These are phyloP conservation scores for Leccinum broughii DNA, from an alignment of 768 basidiomycete species.

Conservation along the genomic window DNA sequence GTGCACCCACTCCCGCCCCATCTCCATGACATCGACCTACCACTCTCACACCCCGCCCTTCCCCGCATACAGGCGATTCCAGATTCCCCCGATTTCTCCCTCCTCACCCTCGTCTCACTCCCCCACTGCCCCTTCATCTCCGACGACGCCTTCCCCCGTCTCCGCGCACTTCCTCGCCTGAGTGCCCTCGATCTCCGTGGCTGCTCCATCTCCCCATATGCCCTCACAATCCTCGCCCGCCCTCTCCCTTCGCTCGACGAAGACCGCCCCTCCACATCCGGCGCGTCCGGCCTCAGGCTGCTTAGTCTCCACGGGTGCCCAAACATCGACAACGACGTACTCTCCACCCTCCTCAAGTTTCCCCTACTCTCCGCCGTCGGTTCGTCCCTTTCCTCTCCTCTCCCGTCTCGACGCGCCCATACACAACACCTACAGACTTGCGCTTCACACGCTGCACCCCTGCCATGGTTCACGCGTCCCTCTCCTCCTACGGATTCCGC, in stretches of 20 bases:
- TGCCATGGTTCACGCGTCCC: conserved; percentile 16
- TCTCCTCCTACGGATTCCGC: conserved; percentile 27
- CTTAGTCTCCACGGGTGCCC: conserved; percentile 61
- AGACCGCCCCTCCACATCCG: conserved; percentile 28
- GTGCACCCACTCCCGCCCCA: conserved; percentile 48
- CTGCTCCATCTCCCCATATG: conserved; percentile 52
- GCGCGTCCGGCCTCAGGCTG: conserved; percentile 60
- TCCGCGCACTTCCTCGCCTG: conserved; percentile 55
- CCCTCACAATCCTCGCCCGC: conserved; percentile 51
- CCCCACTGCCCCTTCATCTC: conserved; percentile 54
- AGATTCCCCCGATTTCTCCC: conserved; percentile 54
- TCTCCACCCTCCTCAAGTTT: conserved; percentile 45
- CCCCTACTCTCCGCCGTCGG: conserved; percentile 63
- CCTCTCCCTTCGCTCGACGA: conserved; percentile 25
- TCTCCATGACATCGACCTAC: conserved; percentile 39
- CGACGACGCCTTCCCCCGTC: conserved; percentile 52
- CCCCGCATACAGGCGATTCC: conserved; percentile 59
- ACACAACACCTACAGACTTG: conserved; percentile 39
- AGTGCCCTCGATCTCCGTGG: conserved; percentile 64
- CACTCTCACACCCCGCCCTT: conserved; percentile 55
- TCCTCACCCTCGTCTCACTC: conserved; percentile 65
- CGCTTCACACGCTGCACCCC: conserved; percentile 47
- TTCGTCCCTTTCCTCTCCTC: conserved; percentile 31
- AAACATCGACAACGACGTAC: conserved; percentile 45
- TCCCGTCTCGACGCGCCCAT: conserved; percentile 4